Base-by-base conservation (phyloP, 163 green algal genomes). In the Smithsoniella earleae region DNA sequence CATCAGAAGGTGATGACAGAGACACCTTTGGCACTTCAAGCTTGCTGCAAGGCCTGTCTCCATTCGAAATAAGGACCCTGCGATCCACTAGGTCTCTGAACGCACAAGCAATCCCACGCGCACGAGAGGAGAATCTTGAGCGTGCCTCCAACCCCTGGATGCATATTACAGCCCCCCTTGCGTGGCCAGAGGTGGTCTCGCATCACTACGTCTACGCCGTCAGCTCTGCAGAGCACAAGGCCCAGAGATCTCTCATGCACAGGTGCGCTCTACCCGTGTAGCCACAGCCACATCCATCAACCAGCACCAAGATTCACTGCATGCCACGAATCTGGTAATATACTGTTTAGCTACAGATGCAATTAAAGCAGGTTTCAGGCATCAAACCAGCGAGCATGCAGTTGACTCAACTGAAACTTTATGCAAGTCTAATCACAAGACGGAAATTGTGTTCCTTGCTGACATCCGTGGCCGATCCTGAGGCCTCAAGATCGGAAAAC, bases 181-280 rank as follows among this genome's bases (percentile, higher is more conserved):
- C 49, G 49, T 64, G 49, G 49, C 49, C 49, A 27, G 13, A 6
- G 8, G 49, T n/a, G n/a, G n/a, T n/a, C n/a, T n/a, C n/a, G n/a
- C n/a, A n/a, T n/a, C n/a, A n/a, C n/a, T n/a, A n/a, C n/a, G n/a
- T n/a, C n/a, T n/a, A n/a, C n/a, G n/a, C n/a, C n/a, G 27, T 69
- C n/a, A 18, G 25, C 25, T 22, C 27, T 13, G 27, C 62, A 49
- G 83, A 88, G 79, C 73, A 66, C 20, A 62, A 74, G 0, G 78
- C 78, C 0, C 73, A 81, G 54, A 63, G 83, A 31, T 86, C 79
- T 0, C 83, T 88, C 16, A 88, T 88, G 83, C 83, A 88, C 79
- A 72, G 82, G 62, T 83, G 63, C 66, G 22, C 49, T 16, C 13
- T 76, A 10, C 38, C 0, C 13, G 4, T 20, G 31, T 3, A 3